phyloP scores from a whole-genome alignment of 352 stramenopile genomes.

The Globisporangium spiculum region DNA sequence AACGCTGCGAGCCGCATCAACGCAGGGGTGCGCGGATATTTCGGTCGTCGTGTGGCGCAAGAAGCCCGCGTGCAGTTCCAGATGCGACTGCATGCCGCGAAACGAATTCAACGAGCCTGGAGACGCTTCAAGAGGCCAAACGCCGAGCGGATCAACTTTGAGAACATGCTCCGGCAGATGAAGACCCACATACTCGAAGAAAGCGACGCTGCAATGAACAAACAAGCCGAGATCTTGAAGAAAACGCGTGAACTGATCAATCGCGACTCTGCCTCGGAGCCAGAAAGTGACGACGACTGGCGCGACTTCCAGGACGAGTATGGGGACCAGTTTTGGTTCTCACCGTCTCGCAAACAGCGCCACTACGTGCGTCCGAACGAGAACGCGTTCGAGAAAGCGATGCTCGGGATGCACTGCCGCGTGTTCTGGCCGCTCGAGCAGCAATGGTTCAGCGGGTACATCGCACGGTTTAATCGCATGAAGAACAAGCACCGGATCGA shows the following conservation, averaged over 20 bases:
- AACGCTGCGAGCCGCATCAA: conserved; percentile 65
- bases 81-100: conserved; percentile 36
- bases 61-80: conserved; percentile 31
- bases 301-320: conserved; percentile 60
- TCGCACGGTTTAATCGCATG: conserved; percentile 51
- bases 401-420: conserved; percentile 61
- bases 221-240: conserved; percentile 49
- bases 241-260: conserved; percentile 45
- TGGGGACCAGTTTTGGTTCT: conserved; percentile 79
- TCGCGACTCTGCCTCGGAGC: conserved; percentile 69
- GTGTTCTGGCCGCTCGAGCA: conserved; percentile 77
- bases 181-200: conserved; percentile 48
- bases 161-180: conserved; percentile 51
- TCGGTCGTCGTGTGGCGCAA: conserved; percentile 43
- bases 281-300: conserved; percentile 80
- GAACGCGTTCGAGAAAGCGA: conserved; percentile 38
- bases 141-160: conserved; percentile 37
- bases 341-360: conserved; percentile 56
- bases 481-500: conserved; percentile 69
- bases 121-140: conserved; percentile 40
- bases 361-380: conserved; percentile 71
- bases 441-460: conserved; percentile 63
- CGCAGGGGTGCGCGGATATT: conserved; percentile 58
- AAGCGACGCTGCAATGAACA: conserved; percentile 30
- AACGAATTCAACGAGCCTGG: conserved; percentile 56